Percentiles rank a stretch among this genome's conserved stretches.
Conservation (phyloP, 352 stramenopile genomes). For the Phytophthora litchii region DNA sequence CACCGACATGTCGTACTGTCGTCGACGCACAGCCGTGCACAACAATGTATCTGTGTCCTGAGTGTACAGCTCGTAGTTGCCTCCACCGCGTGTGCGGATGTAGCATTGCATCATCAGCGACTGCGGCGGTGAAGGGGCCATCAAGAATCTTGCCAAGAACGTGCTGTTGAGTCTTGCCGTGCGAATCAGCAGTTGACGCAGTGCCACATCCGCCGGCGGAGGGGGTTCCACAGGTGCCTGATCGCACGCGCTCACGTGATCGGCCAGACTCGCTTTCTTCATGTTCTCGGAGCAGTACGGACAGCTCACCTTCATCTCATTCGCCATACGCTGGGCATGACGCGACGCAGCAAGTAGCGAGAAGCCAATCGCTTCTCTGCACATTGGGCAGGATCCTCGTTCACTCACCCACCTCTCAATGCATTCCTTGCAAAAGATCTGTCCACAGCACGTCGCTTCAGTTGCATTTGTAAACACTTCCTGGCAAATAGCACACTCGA, state of each 20-base stretch:
- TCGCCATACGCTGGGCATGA: conserved; percentile 84
- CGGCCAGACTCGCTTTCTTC: conserved; percentile 73
- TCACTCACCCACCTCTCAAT: conserved; percentile 88
- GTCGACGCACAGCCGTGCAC: conserved; percentile 75
- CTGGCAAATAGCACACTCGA: conserved; percentile 87
- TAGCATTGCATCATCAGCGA: conserved; percentile 89
- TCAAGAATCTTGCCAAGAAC: conserved; percentile 65
- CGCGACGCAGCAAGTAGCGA: conserved; percentile 65
- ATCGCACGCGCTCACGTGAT: conserved; percentile 72
- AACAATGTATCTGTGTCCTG: conserved; percentile 80
- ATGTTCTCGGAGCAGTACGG: conserved; percentile 66
- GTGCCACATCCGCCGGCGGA: conserved; percentile 68
- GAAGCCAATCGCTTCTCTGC: conserved; percentile 74
- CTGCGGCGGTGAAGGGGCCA: conserved; percentile 58
- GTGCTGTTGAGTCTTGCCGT: conserved; percentile 61
- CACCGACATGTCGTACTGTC: conserved; percentile 89
- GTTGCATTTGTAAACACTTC: conserved; percentile 79
- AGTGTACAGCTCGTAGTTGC: conserved; percentile 88
- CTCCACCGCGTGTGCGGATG: conserved; percentile 79
- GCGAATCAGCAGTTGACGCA: conserved; percentile 62
- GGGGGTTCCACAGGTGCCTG: conserved; percentile 76
- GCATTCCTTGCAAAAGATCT: conserved; percentile 84
- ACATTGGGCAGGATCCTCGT: conserved; percentile 83
- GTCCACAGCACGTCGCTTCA: conserved; percentile 81
- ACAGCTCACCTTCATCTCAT: conserved; percentile 84